A percentile compares a stretch with the other conserved stretches of the same genome.
phyloP scores from a whole-genome alignment of 1,139 yeast genomes.

The Taphrina populina region DNA sequence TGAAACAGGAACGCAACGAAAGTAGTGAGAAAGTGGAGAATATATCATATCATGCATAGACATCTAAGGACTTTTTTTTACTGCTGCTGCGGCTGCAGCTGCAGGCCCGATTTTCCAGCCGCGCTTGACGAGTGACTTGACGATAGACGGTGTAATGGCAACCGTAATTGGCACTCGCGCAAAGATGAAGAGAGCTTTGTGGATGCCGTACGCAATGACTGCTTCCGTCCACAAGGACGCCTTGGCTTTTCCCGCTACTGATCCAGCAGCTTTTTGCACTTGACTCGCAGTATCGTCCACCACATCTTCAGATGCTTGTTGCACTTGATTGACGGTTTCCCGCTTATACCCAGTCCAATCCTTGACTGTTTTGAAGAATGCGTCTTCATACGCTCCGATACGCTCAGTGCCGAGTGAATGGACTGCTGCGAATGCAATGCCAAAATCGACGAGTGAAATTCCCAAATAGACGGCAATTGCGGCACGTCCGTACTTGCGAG shows the following conservation, averaged over 20 bases:
- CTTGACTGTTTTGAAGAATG: slow-evolving; percentile 48
- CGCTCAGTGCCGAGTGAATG: slow-evolving; percentile 83
- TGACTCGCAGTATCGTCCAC: slow-evolving; percentile 37
- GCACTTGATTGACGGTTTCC: slow-evolving; percentile 13
- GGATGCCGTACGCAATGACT: slow-evolving; percentile 88
- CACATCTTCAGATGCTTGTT: slow-evolving; percentile 40
- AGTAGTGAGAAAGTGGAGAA: no score
- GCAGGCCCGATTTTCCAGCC: slow-evolving; percentile 32
- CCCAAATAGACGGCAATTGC: slow-evolving; percentile 83
- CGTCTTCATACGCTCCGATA: slow-evolving; percentile 65
- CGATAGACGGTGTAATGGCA: slow-evolving; percentile 83
- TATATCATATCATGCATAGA: no score
- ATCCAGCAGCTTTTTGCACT: background rate
- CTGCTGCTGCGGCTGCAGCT: no score
- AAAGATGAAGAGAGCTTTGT: slow-evolving; percentile 73
- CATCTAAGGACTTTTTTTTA: no score
- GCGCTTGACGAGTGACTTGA: slow-evolving; percentile 44
- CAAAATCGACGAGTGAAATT: slow-evolving; percentile 71
- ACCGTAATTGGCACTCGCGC: slow-evolving; percentile 87
- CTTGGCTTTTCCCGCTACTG: slow-evolving; percentile 22
- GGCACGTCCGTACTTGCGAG: slow-evolving; percentile 85
- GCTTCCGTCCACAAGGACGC: slow-evolving; percentile 56
- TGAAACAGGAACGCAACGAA: no score
- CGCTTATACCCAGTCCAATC: slow-evolving; percentile 47
- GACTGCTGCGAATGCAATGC: slow-evolving; percentile 75